Evolutionary conservation across 2,329 filamentous ascomycete genomes (phyloP).

Genomic region (Daldinia sp.): DNA sequence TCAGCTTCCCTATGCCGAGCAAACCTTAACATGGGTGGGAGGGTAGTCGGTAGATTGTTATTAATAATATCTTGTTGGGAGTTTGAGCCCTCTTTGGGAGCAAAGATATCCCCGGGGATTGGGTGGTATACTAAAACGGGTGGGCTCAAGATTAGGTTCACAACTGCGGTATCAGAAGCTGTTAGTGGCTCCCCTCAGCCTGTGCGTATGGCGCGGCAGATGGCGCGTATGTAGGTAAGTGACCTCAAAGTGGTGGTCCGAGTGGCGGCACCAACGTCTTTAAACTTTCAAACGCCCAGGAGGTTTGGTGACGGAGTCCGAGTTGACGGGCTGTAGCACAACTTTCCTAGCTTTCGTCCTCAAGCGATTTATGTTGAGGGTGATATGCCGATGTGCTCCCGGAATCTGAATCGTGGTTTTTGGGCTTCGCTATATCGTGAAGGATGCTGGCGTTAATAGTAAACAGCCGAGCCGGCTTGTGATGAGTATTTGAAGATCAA

Average conservation of each 20-base stretch:
- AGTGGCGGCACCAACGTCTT: constrained; percentile 15
- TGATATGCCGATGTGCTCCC: neutral
- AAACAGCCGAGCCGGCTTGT: neutral
- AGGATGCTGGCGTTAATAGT: neutral
- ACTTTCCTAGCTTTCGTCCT: neutral
- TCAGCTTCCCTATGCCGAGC: constrained; percentile 15
- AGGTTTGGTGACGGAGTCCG: constrained; percentile 36
- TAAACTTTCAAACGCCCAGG: constrained; percentile 33
- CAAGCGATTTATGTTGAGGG: neutral
- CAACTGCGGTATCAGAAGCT: constrained; percentile 24
- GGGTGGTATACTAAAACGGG: constrained; percentile 10
- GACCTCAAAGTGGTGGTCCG: constrained; percentile 12
- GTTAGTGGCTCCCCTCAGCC: neutral
- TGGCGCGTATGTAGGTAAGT: neutral
- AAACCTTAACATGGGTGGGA: constrained; percentile 31
- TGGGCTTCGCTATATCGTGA: neutral
- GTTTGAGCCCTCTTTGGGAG: neutral
- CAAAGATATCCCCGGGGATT: constrained; percentile 14
- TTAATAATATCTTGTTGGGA: neutral
- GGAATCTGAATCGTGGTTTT: neutral
- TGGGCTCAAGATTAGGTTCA: constrained; percentile 26
- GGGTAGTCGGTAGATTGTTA: neutral
- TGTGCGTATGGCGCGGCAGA: neutral
- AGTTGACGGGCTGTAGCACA: constrained; percentile 12
- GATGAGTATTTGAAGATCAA: neutral